Conservation (phyloP, 2,329 filamentous ascomycete species). For the Aspergillus clavatus region DNA sequence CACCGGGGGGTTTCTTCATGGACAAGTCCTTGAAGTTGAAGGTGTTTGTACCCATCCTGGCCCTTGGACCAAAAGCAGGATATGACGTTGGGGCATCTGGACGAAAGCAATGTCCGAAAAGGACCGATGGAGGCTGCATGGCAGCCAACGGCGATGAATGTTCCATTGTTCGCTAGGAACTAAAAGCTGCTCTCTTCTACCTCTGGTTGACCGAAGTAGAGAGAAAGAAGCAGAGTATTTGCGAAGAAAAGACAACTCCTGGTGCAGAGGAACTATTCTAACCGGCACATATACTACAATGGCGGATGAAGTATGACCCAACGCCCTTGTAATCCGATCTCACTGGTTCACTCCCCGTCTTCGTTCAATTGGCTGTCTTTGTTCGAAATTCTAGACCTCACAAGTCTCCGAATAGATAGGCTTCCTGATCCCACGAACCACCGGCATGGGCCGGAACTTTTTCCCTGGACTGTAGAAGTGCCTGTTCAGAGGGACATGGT, state of each 20-base stretch:
- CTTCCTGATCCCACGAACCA: conserved; percentile 21
- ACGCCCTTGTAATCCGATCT: conserved; percentile 3
- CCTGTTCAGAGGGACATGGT: conserved; percentile 28
- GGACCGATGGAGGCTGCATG: conserved; percentile 69
- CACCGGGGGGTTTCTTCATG: conserved; percentile 62
- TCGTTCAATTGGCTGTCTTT: conserved; percentile 8
- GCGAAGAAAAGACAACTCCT: not conserved
- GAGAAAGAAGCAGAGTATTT: not conserved
- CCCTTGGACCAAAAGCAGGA: conserved; percentile 48
- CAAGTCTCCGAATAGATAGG: conserved; percentile 7
- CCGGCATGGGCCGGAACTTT: conserved; percentile 18
- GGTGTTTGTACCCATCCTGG: conserved; percentile 57
- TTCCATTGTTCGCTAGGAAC: conserved; percentile 59
- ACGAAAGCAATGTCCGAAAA: conserved; percentile 59
- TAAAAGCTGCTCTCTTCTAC: not conserved
- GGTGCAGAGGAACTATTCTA: not conserved
- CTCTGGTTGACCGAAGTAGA: not conserved
- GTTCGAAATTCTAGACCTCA: conserved; percentile 8
- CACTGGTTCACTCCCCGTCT: conserved; percentile 3
- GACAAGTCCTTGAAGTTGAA: conserved; percentile 74
- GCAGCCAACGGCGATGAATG: conserved; percentile 90
- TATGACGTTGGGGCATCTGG: conserved; percentile 52
- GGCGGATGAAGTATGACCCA: conserved; percentile 4
- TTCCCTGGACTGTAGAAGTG: conserved; percentile 10
- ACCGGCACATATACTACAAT: not conserved